Conservation (phyloP, 2,329 filamentous ascomycete genomes). For the Claviceps sp. region DNA sequence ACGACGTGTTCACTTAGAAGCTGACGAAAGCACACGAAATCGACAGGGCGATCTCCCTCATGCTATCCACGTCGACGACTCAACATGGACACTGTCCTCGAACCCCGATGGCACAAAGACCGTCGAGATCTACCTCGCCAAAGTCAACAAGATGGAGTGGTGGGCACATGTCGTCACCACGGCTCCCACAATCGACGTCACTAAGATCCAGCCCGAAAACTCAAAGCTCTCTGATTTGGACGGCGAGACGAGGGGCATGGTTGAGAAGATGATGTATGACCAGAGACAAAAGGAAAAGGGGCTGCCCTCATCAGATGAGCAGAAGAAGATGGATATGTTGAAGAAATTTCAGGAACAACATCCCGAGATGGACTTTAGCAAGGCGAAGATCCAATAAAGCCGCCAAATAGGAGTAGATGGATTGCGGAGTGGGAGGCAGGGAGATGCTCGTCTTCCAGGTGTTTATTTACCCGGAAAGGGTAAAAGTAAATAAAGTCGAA, state of each 20-base stretch:
- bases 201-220: conserved; percentile 88
- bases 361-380: conserved; percentile 59
- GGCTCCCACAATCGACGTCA: conserved; percentile 86
- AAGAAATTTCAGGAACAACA: conserved; percentile 82
- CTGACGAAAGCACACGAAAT: background rate
- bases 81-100: conserved; percentile 80
- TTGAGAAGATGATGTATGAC: conserved; percentile 99
- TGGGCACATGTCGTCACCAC: conserved; percentile 83
- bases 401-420: conserved; percentile 1
- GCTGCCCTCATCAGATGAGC: conserved; percentile 79
- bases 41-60: conserved; percentile 75
- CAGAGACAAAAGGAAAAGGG: conserved; percentile 94
- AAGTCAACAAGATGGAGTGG: conserved; percentile 95
- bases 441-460: background rate
- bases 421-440: background rate
- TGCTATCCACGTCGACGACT: conserved; percentile 69
- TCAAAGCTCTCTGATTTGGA: conserved; percentile 86
- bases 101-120: conserved; percentile 53
- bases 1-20: background rate
- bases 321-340: conserved; percentile 87
- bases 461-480: too few species aligned
- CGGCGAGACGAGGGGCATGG: conserved; percentile 89
- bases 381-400: conserved; percentile 48
- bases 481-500: background rate
- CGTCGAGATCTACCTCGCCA: conserved; percentile 81